A percentile compares a stretch with the other conserved stretches of the same genome.
These are phyloP conservation scores for Psilocybe tampanensis DNA, from an alignment of 768 basidiomycete genomes.

Conservation along the genomic window DNA sequence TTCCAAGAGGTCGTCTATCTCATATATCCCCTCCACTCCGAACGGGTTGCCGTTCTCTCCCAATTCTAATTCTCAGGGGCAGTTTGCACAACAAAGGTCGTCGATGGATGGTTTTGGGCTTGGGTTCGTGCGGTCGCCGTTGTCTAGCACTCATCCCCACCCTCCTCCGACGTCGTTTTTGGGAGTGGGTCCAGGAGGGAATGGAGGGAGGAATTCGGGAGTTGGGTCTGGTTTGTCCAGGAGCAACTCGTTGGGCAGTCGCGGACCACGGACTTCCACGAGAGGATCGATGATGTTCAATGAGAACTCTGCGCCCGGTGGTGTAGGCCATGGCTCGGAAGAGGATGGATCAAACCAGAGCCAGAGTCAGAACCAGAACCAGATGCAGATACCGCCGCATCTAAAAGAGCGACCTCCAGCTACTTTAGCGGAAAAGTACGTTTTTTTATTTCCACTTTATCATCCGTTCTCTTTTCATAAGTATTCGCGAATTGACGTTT, in stretches of 20 bases:
- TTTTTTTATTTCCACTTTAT: conserved; percentile 20
- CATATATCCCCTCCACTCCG: conserved; percentile 47
- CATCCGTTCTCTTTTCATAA: background rate
- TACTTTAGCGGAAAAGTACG: conserved; percentile 76
- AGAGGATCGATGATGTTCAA: conserved; percentile 12
- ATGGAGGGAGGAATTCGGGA: background rate
- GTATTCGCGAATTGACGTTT: no score
- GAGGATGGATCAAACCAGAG: conserved; percentile 22
- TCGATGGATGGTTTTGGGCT: background rate
- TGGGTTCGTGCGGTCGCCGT: conserved; percentile 10
- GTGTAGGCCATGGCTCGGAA: conserved; percentile 11
- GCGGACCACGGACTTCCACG: conserved; percentile 10
- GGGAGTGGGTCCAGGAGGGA: background rate
- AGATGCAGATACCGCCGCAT: background rate
- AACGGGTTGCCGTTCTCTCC: no score
- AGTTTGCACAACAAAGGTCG: conserved; percentile 10
- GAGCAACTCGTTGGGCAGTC: conserved; percentile 14
- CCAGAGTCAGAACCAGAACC: background rate
- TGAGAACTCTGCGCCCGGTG: background rate
- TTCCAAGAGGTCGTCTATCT: conserved; percentile 57
- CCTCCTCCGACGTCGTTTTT: conserved; percentile 7
- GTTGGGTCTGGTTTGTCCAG: conserved; percentile 10
- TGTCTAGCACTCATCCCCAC: conserved; percentile 6
- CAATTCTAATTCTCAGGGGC: conserved; percentile 8
- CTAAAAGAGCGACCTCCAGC: conserved; percentile 42